Evolutionary conservation across 2,329 filamentous ascomycete species (phyloP), one percentile per base, ranked within the genome.

Genomic region (Colletotrichum tamarilloi): DNA sequence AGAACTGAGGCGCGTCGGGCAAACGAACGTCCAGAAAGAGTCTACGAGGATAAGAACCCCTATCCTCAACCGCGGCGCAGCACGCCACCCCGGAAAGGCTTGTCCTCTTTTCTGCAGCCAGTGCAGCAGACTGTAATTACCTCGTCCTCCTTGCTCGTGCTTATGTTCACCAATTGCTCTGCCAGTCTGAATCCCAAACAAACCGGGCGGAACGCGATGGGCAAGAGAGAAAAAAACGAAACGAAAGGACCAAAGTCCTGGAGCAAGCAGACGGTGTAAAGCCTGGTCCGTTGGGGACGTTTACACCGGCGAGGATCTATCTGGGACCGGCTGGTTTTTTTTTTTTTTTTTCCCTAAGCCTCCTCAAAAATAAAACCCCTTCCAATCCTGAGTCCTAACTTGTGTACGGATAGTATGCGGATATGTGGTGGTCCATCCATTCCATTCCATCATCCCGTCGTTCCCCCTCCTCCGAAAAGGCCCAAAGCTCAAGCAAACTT

Each of bases 21-120:
- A 35, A 32, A 62, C 38, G 28, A 42, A 12, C 6, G 42, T 30
- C 35, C 46, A 64, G 32, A 68, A 38, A 28, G 30, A 71, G 56
- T 60, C 28, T 26, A 70, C 59, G 12, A 71, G 56, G 60, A 57
- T n/a, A 70, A 64, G 8, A 52, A 26, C 42, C 67, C 67, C 65
- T 32, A 56, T 69, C 38, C 55, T 35, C 67, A 60, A 57, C 55
- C 16, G 70, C 70, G 66, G 70, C 70, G 67, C 30, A 42, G 62
- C 32, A 32, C 55, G 38, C 66, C 53, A 62, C 59, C 32, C 30
- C 53, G 70, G 30, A 59, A 64, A 57, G 58, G 65, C 60, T 55
- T 72, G 53, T 9, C 30, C 19, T 53, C 38, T 42, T 46, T 52
- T 19, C 42, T 58, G 58, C 42, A 55, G 57, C 55, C 42, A 42